Conservation (phyloP, 106 monocot species). For the Chionographis japonica region DNA sequence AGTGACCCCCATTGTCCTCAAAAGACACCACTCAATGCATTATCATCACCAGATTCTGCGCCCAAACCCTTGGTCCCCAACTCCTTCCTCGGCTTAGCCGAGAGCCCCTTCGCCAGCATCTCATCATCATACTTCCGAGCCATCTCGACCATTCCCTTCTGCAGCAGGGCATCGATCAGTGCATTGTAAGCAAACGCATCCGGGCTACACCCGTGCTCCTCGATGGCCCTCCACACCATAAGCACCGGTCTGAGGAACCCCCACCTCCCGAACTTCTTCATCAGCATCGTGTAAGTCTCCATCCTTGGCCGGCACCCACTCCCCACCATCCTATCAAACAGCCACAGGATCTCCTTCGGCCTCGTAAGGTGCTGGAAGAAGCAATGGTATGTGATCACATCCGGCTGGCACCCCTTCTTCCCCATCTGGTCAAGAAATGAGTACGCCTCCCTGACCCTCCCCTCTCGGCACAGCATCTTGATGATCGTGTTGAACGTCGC, state of each 20-base stretch:
- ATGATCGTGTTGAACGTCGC: conserved; percentile 67
- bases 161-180: conserved; percentile 76
- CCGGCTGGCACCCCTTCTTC: conserved; percentile 45
- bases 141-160: conserved; percentile 86
- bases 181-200: conserved; percentile 87
- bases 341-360: conserved; percentile 56
- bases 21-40: conserved; percentile 10
- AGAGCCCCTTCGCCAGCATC: conserved; percentile 81
- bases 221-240: conserved; percentile 70
- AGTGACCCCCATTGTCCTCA: not conserved
- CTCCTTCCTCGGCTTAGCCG: conserved; percentile 71
- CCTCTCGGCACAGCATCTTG: conserved; percentile 62
- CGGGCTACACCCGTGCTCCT: conserved; percentile 65
- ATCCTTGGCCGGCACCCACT: conserved; percentile 65
- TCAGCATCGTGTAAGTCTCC: conserved; percentile 91
- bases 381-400: conserved; percentile 83
- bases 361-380: conserved; percentile 58
- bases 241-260: conserved; percentile 83
- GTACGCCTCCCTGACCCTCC: conserved; percentile 64
- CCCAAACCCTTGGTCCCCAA: conserved; percentile 29
- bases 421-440: conserved; percentile 55
- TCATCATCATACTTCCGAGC: conserved; percentile 83
- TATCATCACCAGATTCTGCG: conserved; percentile 10
- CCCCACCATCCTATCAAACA: conserved; percentile 69
- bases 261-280: conserved; percentile 95